Percentiles rank a stretch among this genome's conserved stretches.
These are phyloP conservation scores for Chaetomium sp. DNA, from an alignment of 2,329 filamentous ascomycete genomes.

Conservation along the genomic window DNA sequence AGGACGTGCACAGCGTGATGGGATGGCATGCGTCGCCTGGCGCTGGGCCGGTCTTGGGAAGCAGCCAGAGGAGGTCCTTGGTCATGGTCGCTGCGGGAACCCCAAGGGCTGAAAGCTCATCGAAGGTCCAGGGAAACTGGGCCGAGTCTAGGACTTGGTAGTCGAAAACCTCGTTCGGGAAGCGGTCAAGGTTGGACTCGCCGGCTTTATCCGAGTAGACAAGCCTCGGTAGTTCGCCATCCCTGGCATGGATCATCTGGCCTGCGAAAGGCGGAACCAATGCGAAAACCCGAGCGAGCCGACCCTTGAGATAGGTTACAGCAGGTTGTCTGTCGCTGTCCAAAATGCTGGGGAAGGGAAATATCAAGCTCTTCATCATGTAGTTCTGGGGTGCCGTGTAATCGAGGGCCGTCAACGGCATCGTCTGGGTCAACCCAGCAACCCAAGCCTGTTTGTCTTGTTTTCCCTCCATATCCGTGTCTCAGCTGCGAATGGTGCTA, in stretches of 20 bases:
- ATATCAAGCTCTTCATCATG: slow-evolving; percentile 1
- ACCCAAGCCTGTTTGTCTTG: slow-evolving; percentile 14
- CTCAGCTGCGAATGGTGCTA: slow-evolving; percentile 26
- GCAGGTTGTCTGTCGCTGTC: not conserved
- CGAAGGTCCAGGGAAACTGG: not conserved
- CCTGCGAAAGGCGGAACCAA: slow-evolving; percentile 18
- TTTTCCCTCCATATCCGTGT: not conserved
- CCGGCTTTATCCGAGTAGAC: not conserved
- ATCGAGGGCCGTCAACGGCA: slow-evolving; percentile 20
- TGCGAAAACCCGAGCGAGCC: not conserved
- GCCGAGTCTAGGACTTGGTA: not conserved
- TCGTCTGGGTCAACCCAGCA: not conserved
- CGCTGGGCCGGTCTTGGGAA: not conserved
- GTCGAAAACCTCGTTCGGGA: slow-evolving; percentile 1
- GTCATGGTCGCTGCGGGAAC: slow-evolving; percentile 8
- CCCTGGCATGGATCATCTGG: slow-evolving; percentile 11
- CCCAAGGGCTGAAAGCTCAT: not conserved
- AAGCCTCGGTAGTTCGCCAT: not conserved
- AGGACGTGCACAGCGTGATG: slow-evolving; percentile 4
- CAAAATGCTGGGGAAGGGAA: not conserved
- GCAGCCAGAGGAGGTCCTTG: slow-evolving; percentile 21
- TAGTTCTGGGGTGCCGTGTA: slow-evolving; percentile 22
- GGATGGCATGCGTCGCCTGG: slow-evolving; percentile 8
- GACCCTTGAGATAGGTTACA: not conserved
- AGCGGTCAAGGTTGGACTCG: not conserved